Evolutionary conservation across 2,329 filamentous ascomycete genomes (phyloP), one percentile per base, ranked within the genome.

Genomic region (Cladosporium phlei): DNA sequence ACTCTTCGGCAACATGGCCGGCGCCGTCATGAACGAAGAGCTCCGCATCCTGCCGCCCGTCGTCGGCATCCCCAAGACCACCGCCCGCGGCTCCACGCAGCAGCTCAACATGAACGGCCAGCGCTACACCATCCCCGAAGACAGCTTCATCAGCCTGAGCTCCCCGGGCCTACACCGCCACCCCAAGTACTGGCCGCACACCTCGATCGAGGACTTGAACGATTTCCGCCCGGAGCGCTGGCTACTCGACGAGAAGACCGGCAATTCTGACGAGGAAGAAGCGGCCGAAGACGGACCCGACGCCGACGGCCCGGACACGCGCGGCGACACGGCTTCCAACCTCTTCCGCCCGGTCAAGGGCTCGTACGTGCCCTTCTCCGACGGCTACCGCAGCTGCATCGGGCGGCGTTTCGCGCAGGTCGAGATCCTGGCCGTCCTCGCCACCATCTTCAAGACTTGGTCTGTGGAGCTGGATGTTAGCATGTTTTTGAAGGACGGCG

Each of bases 11-110:
- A 80, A 82, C 50, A 83, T 87, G 74, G 69, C 83, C 8, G 87
- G 83, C 14, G 86, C 87, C 3, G 78, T 84, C 56, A 77, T 91
- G 74, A 86, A 88, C 59, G 87, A 93, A 69, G 82, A 83, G 28
- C 73, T 93, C 44, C 80, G 88, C 9, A 59, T 89, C 32, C 73
- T 88, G 49, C 85, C 86, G 2, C 80, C 87, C 0, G 83, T 88
- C 14, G 70, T 81, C 33, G 78, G 77, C 43, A 83, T 93, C 20
- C 86, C 86, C 21, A 93, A 93, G 67, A 76, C 72, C 11, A 73
- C 70, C 1, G 50, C 61, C 19, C 62, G 59, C 5, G 67, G 61
- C 24, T 59, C 55, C 27, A 68, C 71, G 42, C 82, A 89, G 65
- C 61, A 70, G 16, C 61, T 91, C 32, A 73, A 65, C 2, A 62